These are phyloP conservation scores for Entoloma clypeatum DNA, from an alignment of 1,284 basidiomycete species.

Conservation along the genomic window DNA sequence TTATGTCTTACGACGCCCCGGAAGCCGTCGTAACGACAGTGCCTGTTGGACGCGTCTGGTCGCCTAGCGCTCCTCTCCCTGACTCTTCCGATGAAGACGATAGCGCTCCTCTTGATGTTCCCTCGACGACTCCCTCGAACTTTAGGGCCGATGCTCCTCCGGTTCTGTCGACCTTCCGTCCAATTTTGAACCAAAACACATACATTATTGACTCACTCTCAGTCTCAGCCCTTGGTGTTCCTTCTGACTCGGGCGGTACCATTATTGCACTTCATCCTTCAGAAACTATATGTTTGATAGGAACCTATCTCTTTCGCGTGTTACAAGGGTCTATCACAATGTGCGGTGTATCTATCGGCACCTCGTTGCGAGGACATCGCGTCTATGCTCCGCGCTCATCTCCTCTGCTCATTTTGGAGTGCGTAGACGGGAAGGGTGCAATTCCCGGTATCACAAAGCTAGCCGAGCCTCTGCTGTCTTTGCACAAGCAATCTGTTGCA, in stretches of 20 bases:
- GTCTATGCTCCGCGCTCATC: conserved; percentile 67
- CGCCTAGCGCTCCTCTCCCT: conserved; percentile 45
- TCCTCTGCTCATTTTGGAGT: conserved; percentile 56
- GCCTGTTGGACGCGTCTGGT: conserved; percentile 44
- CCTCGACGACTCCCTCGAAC: conserved; percentile 8
- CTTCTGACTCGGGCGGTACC: conserved; percentile 20
- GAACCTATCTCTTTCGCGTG: conserved; percentile 51
- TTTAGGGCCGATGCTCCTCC: conserved; percentile 15
- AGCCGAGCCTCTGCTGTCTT: conserved; percentile 23
- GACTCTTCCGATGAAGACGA: conserved; percentile 55
- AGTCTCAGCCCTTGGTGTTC: conserved; percentile 24
- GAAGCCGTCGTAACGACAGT: conserved; percentile 12
- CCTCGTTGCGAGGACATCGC: conserved; percentile 39
- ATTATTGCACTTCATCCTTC: conserved; percentile 40
- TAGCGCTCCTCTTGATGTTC: conserved; percentile 18
- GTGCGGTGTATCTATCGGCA: conserved; percentile 42
- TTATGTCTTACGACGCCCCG: too few relatives aligned
- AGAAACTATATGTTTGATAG: conserved; percentile 57
- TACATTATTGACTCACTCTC: conserved; percentile 43
- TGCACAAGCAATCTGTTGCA: conserved; percentile 25
- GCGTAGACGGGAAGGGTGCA: conserved; percentile 23
- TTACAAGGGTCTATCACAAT: conserved; percentile 53
- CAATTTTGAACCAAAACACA: conserved; percentile 40
- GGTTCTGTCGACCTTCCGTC: conserved; percentile 42
- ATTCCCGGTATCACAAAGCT: conserved; percentile 18